Evolutionary conservation across 148 eudicot species (phyloP).

Genomic region (Diospyros kaki): DNA sequence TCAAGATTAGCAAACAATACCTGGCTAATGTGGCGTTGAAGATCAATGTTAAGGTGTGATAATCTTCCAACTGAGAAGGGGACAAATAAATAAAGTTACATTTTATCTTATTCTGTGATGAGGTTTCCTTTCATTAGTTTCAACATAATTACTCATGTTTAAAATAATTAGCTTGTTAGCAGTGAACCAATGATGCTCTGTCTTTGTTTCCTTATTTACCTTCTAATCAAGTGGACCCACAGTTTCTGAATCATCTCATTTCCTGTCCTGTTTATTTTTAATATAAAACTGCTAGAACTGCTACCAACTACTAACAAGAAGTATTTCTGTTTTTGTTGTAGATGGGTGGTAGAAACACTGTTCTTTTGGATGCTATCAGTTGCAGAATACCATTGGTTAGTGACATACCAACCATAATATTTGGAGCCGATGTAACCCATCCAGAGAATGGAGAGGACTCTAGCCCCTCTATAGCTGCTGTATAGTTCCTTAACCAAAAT

Average conservation of each 20-base stretch:
- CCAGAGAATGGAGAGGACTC: slow-evolving; percentile 71
- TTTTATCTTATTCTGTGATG: slow-evolving; percentile 10
- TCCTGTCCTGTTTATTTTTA: not conserved
- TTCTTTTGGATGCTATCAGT: slow-evolving; percentile 65
- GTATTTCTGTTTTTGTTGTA: slow-evolving; percentile 16
- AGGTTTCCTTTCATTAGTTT: not conserved
- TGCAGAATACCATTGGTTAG: slow-evolving; percentile 71
- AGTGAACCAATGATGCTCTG: not conserved
- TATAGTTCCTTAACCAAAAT: slow-evolving; percentile 19
- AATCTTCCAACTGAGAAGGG: slow-evolving; percentile 9
- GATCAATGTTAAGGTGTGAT: slow-evolving; percentile 69
- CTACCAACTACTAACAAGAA: not conserved
- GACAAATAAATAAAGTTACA: slow-evolving; percentile 4
- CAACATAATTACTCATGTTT: not conserved
- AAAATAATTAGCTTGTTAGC: not conserved
- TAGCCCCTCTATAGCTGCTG: slow-evolving; percentile 86
- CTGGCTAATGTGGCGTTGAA: slow-evolving; percentile 81
- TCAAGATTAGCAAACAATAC: slow-evolving; percentile 67
- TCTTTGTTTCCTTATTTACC: not conserved
- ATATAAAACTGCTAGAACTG: not conserved
- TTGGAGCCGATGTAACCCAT: slow-evolving; percentile 94
- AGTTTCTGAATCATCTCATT: not conserved
- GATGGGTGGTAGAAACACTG: slow-evolving; percentile 84
- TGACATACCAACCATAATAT: slow-evolving; percentile 71
- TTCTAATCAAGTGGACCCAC: not conserved